These are phyloP conservation scores for Poterioochromonas sp. DNA, from an alignment of 352 stramenopile species.

Conservation along the genomic window DNA sequence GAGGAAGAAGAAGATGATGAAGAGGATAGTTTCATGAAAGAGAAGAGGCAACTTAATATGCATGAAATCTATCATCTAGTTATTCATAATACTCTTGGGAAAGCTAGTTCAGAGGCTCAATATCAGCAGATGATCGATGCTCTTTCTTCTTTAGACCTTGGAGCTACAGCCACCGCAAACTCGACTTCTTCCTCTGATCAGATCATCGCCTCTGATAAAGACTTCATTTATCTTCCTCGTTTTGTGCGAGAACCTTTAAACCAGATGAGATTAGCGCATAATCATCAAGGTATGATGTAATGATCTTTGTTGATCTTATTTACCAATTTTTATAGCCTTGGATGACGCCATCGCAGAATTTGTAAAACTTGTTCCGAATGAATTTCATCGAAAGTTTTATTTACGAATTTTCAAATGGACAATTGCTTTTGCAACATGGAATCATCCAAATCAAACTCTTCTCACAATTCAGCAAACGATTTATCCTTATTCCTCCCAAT, in stretches of 20 bases:
- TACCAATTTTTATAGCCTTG: not conserved
- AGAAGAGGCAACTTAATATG: no score
- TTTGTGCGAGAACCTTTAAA: conserved; percentile 2
- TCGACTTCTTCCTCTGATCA: not conserved
- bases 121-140: no score
- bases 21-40: no score
- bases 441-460: no score
- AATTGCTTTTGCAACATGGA: conserved; percentile 8
- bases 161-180: no score
- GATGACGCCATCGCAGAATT: not conserved
- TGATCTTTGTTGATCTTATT: not conserved
- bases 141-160: no score
- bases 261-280: not conserved
- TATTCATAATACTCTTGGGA: no score
- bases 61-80: not conserved
- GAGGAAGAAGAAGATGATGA: no score
- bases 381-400: not conserved
- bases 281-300: not conserved
- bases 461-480: no score
- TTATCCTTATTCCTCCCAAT: no score
- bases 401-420: conserved; percentile 27
- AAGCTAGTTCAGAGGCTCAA: no score
- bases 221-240: conserved; percentile 1
- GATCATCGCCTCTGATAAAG: not conserved
- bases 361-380: not conserved